Evolutionary conservation across 1,139 yeast species (phyloP), one percentile per base, ranked within the genome.

Genomic region (Taphrina populina): DNA sequence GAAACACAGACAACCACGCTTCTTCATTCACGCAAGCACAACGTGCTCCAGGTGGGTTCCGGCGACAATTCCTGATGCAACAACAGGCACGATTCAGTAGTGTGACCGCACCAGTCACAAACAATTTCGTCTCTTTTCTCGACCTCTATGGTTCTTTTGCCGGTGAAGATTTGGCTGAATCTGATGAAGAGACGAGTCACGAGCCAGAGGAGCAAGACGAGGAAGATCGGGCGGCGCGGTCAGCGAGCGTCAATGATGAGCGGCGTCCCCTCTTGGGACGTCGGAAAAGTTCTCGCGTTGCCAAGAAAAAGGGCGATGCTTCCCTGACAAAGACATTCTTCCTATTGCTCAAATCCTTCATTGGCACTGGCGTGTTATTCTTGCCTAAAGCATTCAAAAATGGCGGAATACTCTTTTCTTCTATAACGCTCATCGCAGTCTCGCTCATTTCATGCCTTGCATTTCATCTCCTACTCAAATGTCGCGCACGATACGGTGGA

Each of bases 361-460:
- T 92, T 7, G 98, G 98, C 1, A 92, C 98, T 0, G 98, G 98
- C n/a, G 95, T 92, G 1, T 73, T 92, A 36, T 92, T 92, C 66
- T 73, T 92, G 55, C 98, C 98, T 2, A 84, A 82, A 65, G 96
- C 95, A 1, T 90, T 66, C 78, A 82, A 41, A 40, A 41, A 41
- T 26, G 97, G 96, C 35, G 98, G 98, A 0, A 73, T 92, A 64
- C 62, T 83, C 5, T 90, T 92, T 65, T 84, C 95, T 19, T 71
- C 82, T 1, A 58, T 75, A 0, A 76, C 84, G 44, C 72, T 92
- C 51, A 63, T 80, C 2, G 72, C 80, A 56, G 92, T 92, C 62
- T 92, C 96, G 0, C 53, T 80, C 0, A 69, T 92, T 32, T 87
- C 96, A 1, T 88, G 81, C 67, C 84, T 88, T 79, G 92, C 97